These are phyloP conservation scores for Microcyclospora tardicrescens DNA, from an alignment of 2,329 filamentous ascomycete genomes.

Conservation along the genomic window DNA sequence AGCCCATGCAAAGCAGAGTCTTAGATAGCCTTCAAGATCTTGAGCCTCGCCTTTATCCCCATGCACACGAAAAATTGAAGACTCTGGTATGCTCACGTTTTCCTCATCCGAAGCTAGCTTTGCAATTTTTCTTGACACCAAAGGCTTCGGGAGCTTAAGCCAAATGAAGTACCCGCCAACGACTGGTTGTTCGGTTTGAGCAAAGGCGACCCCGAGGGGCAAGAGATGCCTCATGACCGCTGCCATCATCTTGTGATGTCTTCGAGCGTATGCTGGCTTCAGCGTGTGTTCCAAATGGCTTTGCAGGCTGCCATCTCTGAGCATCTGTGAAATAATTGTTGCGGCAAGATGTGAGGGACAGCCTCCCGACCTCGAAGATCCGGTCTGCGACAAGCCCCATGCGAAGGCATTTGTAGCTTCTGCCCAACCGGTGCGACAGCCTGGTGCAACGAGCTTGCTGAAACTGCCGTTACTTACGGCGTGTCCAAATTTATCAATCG, in stretches of 20 bases:
- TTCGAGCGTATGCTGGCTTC: constrained; percentile 42
- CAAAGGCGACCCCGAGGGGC: constrained; percentile 47
- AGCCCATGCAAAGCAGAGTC: too few relatives aligned
- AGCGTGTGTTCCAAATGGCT: constrained; percentile 40
- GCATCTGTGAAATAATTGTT: constrained; percentile 42
- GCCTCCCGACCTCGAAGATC: constrained; percentile 46
- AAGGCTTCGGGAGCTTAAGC: constrained; percentile 51
- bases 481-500: constrained; percentile 59
- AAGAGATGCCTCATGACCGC: constrained; percentile 48
- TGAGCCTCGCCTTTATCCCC: too few relatives aligned
- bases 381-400: constrained; percentile 46
- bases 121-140: too few relatives aligned
- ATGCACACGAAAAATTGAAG: too few relatives aligned
- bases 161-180: constrained; percentile 82
- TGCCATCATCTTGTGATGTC: constrained; percentile 43
- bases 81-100: too few relatives aligned
- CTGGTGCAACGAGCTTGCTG: constrained; percentile 74
- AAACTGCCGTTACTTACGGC: constrained; percentile 78
- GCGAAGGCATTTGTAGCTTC: constrained; percentile 55
- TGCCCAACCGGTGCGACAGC: constrained; percentile 75
- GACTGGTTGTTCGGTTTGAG: constrained; percentile 32
- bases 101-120: too few relatives aligned
- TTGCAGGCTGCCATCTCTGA: constrained; percentile 40
- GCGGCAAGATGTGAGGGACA: constrained; percentile 47
- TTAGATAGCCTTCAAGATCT: too few relatives aligned